Evolutionary conservation across 805 yeast species (phyloP).

Genomic region (Starmerella sp.): DNA sequence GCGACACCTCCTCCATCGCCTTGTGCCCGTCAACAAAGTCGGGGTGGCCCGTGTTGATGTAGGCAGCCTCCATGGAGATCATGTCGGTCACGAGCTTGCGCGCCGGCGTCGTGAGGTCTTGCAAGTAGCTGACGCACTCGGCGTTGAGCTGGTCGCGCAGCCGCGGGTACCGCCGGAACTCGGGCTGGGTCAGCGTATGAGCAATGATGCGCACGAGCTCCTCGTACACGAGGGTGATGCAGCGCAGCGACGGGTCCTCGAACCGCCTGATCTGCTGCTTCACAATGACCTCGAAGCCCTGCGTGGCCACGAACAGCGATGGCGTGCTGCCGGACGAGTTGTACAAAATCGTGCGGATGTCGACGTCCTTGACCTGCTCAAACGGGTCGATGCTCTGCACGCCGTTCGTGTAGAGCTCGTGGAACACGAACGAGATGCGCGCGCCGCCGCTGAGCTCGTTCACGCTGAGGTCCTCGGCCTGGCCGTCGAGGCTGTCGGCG

Average conservation of each 20-base stretch:
- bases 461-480: slow-evolving; percentile 75
- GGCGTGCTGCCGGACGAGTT: slow-evolving; percentile 96
- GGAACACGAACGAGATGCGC: slow-evolving; percentile 91
- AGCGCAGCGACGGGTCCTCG: slow-evolving; percentile 84
- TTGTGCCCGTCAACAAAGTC: slow-evolving; percentile 89
- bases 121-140: slow-evolving; percentile 65
- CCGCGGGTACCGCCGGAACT: slow-evolving; percentile 79
- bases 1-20: slow-evolving; percentile 88
- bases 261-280: slow-evolving; percentile 87
- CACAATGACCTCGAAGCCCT: slow-evolving; percentile 90
- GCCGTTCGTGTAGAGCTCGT: slow-evolving; percentile 90
- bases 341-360: slow-evolving; percentile 92
- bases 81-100: slow-evolving; percentile 74
- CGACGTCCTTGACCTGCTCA: slow-evolving; percentile 90
- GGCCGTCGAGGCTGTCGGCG: slow-evolving; percentile 83
- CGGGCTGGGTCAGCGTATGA: slow-evolving; percentile 71
- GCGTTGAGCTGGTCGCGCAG: slow-evolving; percentile 78
- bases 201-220: slow-evolving; percentile 84
- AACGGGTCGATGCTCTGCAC: slow-evolving; percentile 86
- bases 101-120: slow-evolving; percentile 74
- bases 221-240: slow-evolving; percentile 84
- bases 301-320: slow-evolving; percentile 90
- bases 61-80: slow-evolving; percentile 77
- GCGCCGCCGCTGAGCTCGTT: slow-evolving; percentile 96
- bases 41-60: slow-evolving; percentile 96